These are phyloP conservation scores for Xylariales sp. DNA, from an alignment of 2,329 filamentous ascomycete genomes.

Conservation along the genomic window DNA sequence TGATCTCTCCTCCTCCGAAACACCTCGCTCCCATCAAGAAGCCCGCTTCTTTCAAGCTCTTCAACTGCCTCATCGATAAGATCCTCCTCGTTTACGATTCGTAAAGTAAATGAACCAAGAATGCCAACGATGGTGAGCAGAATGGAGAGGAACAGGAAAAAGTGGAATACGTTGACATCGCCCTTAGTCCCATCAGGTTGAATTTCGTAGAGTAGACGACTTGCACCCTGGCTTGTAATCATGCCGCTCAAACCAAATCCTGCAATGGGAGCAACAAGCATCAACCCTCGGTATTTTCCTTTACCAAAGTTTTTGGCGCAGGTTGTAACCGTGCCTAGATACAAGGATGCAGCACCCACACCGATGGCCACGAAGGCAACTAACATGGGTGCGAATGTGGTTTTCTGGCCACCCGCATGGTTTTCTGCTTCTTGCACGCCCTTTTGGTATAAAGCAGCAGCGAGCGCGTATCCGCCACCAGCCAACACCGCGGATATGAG, in stretches of 20 bases:
- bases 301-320: conserved; percentile 98
- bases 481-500: conserved; percentile 79
- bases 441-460: conserved; percentile 78
- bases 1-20: conserved; percentile 68
- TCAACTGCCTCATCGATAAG: conserved; percentile 92
- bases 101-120: conserved; percentile 78
- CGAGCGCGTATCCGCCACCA: conserved; percentile 82
- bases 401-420: conserved; percentile 59
- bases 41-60: conserved; percentile 87
- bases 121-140: conserved; percentile 78
- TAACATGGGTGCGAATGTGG: conserved; percentile 86
- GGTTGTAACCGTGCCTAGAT: conserved; percentile 89
- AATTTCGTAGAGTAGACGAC: conserved; percentile 77
- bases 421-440: conserved; percentile 51
- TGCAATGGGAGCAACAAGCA: conserved; percentile 89
- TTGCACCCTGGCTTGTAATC: conserved; percentile 93
- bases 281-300: conserved; percentile 86
- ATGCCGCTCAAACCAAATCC: conserved; percentile 94
- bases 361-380: conserved; percentile 86
- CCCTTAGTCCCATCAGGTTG: conserved; percentile 71
- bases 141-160: conserved; percentile 85
- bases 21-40: conserved; percentile 80
- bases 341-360: conserved; percentile 87
- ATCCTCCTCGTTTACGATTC: conserved; percentile 84
- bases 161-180: conserved; percentile 80